Base-by-base conservation (phyloP, 164 flowering plant species). In the Chloranthus sessilifolius region DNA sequence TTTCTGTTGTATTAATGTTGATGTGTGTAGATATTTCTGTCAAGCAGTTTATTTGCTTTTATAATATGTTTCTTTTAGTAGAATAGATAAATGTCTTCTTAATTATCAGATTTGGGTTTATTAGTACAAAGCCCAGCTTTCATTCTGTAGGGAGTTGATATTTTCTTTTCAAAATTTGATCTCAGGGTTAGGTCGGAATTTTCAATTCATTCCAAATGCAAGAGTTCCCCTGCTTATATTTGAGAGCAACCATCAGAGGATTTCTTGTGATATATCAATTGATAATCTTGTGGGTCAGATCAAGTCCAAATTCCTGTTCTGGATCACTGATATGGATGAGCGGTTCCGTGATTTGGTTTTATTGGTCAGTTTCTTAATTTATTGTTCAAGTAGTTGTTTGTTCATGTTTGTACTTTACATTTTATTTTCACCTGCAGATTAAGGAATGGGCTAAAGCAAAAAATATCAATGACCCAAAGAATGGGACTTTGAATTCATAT, bases 401-500 rank as follows among this genome's bases (percentile, higher is more conserved):
- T 26, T 25, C 26, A 3, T 33, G 23, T 6, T 36, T 21, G 22
- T 29, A 19, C 50, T 17, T 73, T 37, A 64, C 59, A 3, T 42
- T 23, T 52, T 15, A 24, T 36, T 53, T 47, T 58, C 58, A 28
- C 50, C 5, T 64, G 64, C 67, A 92, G 99, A 83, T 92, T 29
- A 92, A 92, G 66, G 95, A 88, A 72, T 92, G 99, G 99, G 99
- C 99, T 17, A 92, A 81, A 67, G 70, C 86, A 25, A 78, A 80
- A 35, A 48, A 73, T 46, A 86, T 92, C 38, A 92, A 88, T 59
- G 73, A 81, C 47, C 68, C 99, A 37, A 82, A 75, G 62, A 11
- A 40, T 39, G 99, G 99, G 55, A 67, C 84, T 20, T 69, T 92
- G 59, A 92, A 83, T 58, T 92, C 99, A 7, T 88, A 78, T 61